Percentiles rank a stretch among this genome's conserved stretches.
These are phyloP conservation scores for Physcia stellaris DNA, from an alignment of 495 filamentous ascomycete genomes.

Conservation along the genomic window DNA sequence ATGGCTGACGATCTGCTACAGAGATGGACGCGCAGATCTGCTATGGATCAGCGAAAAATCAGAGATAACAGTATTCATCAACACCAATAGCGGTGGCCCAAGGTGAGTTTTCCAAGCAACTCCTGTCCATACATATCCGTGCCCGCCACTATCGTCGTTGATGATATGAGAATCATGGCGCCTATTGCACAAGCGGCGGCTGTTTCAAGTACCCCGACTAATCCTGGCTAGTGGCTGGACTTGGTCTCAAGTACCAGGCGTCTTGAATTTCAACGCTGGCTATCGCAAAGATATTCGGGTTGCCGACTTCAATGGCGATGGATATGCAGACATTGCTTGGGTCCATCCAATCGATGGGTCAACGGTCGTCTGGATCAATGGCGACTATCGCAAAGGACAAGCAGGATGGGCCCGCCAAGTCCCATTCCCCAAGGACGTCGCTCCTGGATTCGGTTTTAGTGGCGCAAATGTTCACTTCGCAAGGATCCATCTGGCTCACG, in stretches of 20 bases:
- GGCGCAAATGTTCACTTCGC: not conserved
- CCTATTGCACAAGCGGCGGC: not conserved
- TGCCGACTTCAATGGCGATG: not conserved
- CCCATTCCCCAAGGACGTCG: not conserved
- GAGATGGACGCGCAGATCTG: too few species aligned
- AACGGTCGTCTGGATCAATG: slow-evolving; percentile 1
- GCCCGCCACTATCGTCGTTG: too few species aligned
- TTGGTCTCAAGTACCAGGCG: too few species aligned
- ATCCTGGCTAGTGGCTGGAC: too few species aligned
- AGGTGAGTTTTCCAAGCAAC: too few species aligned
- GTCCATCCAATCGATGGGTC: not conserved
- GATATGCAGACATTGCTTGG: not conserved
- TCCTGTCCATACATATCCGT: too few species aligned
- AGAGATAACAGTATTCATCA: not conserved
- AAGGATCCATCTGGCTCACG: not conserved
- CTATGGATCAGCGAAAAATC: not conserved
- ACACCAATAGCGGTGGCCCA: too few species aligned
- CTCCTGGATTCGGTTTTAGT: not conserved
- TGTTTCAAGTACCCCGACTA: too few species aligned
- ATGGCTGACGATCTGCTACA: too few species aligned
- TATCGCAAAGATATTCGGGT: not conserved
- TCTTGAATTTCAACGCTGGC: not conserved
- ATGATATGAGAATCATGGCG: not conserved
- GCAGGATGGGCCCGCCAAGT: not conserved
- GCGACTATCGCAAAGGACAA: not conserved